Conservation (phyloP, 768 basidiomycete genomes). For the Termitomyces sp. region DNA sequence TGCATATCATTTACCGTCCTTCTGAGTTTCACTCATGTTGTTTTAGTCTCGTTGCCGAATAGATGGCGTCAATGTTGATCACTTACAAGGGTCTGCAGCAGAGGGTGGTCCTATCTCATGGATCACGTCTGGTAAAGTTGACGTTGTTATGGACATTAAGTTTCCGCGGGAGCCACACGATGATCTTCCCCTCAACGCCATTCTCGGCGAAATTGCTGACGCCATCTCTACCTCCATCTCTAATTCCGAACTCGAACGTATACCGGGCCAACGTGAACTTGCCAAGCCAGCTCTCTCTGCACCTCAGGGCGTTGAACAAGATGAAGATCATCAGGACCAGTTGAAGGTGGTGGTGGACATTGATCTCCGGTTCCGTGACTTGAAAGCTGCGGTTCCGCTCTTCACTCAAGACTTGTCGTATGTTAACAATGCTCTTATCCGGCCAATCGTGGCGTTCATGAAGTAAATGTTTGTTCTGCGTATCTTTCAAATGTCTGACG, state of each 20-base stretch:
- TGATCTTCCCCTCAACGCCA: conserved; percentile 65
- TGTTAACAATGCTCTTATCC: conserved; percentile 85
- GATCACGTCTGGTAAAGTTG: conserved; percentile 96
- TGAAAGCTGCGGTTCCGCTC: conserved; percentile 92
- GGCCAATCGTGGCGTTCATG: conserved; percentile 98
- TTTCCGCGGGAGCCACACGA: conserved; percentile 81
- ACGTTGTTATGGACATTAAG: conserved; percentile 96
- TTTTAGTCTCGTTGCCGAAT: conserved; percentile 88
- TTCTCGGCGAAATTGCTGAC: conserved; percentile 88
- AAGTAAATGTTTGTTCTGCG: conserved; percentile 52
- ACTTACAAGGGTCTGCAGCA: conserved; percentile 80
- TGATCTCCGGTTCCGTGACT: conserved; percentile 88
- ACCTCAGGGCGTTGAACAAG: conserved; percentile 42
- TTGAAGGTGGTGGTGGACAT: conserved; percentile 78
- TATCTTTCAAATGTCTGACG: neutral
- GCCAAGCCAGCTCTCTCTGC: conserved; percentile 82
- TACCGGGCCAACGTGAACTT: conserved; percentile 83
- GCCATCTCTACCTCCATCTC: conserved; percentile 67
- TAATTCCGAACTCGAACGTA: conserved; percentile 41
- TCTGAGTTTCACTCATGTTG: neutral
- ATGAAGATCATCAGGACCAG: conserved; percentile 28
- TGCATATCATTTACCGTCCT: neutral
- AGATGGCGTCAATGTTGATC: conserved; percentile 95
- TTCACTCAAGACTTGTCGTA: conserved; percentile 87
- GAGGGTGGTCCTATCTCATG: conserved; percentile 90